phyloP scores from a whole-genome alignment of 2,329 filamentous ascomycete species.

The Diaporthe caulivora region DNA sequence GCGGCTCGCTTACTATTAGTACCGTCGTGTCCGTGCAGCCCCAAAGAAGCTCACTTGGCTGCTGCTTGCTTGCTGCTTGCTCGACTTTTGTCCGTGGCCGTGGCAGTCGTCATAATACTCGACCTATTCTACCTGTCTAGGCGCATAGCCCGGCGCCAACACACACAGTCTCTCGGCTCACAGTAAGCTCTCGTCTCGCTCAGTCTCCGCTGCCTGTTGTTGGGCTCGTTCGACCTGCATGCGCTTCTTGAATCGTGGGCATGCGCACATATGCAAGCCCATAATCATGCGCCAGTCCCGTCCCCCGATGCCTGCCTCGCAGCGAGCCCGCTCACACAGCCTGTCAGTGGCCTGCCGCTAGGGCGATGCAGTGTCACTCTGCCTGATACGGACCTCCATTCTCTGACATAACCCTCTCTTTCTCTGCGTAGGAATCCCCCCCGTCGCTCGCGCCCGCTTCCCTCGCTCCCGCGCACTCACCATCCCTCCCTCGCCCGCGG shows the following conservation, averaged over 20 bases:
- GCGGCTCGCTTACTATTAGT: slow-evolving; percentile 12
- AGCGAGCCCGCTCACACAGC: slow-evolving; percentile 1
- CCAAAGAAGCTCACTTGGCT: slow-evolving; percentile 9
- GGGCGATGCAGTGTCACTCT: slow-evolving; percentile 26
- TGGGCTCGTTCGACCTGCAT: background rate
- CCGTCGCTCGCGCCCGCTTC: slow-evolving; percentile 4
- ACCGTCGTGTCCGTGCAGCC: slow-evolving; percentile 10
- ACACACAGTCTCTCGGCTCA: background rate
- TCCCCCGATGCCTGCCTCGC: slow-evolving; percentile 10
- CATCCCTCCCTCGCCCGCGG: slow-evolving; percentile 16
- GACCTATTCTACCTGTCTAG: background rate
- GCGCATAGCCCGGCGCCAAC: slow-evolving; percentile 2
- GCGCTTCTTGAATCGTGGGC: slow-evolving; percentile 23
- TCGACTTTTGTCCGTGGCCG: background rate
- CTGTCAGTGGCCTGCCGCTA: slow-evolving; percentile 22
- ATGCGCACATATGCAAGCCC: slow-evolving; percentile 13
- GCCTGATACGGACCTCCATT: slow-evolving; percentile 27
- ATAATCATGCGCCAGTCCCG: slow-evolving; percentile 21
- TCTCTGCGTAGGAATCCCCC: background rate
- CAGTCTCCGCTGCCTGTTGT: slow-evolving; percentile 4
- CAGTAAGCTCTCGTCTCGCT: slow-evolving; percentile 19
- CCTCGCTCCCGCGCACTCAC: slow-evolving; percentile 4
- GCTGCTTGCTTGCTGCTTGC: background rate
- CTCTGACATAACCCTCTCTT: slow-evolving; percentile 12
- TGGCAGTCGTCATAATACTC: background rate